Percentiles rank a stretch among this genome's conserved stretches.
Conservation (phyloP, 495 filamentous ascomycete species). For the Hypoxylon fragiforme region DNA sequence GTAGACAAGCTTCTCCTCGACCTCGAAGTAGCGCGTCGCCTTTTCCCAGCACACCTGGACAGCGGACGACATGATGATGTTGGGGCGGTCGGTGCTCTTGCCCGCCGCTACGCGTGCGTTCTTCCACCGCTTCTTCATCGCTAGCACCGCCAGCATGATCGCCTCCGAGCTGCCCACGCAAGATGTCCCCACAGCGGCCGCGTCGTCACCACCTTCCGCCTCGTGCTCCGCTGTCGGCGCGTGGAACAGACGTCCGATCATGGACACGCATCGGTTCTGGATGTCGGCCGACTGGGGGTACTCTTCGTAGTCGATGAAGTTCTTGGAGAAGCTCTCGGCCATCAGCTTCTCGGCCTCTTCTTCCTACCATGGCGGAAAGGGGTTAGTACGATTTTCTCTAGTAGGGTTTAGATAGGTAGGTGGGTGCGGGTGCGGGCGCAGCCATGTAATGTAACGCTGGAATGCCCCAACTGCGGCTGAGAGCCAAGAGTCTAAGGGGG, state of each 20-base stretch:
- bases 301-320: constrained; percentile 94
- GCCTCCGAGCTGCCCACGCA: constrained; percentile 87
- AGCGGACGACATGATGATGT: constrained; percentile 89
- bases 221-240: constrained; percentile 54
- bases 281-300: constrained; percentile 88
- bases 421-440: constrained; percentile 4
- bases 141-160: constrained; percentile 85
- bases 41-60: constrained; percentile 98
- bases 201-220: constrained; percentile 53
- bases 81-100: constrained; percentile 73
- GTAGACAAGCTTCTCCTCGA: constrained; percentile 87
- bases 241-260: constrained; percentile 90
- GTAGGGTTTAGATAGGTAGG: background rate
- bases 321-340: constrained; percentile 84
- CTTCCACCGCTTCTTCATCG: constrained; percentile 96
- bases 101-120: constrained; percentile 77
- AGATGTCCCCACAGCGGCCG: constrained; percentile 83
- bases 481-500: constrained; percentile 6
- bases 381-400: background rate
- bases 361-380: constrained; percentile 55
- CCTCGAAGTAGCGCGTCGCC: constrained; percentile 90
- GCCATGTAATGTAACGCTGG: constrained; percentile 23
- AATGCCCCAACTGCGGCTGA: background rate
- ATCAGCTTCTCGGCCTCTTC: constrained; percentile 91
- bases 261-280: constrained; percentile 88